Conservation (phyloP, 179 eudicot genomes). For the Vitellaria paradoxa region DNA sequence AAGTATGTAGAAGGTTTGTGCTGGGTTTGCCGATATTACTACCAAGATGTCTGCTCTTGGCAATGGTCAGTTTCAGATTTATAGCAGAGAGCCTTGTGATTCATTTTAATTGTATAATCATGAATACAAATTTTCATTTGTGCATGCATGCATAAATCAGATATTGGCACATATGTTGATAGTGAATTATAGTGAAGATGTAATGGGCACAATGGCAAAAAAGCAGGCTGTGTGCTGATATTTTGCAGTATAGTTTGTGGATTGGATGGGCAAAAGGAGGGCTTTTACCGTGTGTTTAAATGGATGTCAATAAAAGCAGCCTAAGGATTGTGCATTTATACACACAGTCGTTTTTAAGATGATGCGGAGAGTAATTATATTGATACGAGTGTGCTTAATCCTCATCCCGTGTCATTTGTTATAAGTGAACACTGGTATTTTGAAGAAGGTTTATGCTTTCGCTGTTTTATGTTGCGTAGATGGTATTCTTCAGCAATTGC, state of each 20-base stretch:
- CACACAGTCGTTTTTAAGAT: neutral
- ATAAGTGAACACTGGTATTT: neutral
- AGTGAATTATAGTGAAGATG: neutral
- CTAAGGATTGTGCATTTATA: too few relatives aligned
- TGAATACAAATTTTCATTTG: neutral
- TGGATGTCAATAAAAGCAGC: neutral
- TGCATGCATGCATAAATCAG: neutral
- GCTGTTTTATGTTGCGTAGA: neutral
- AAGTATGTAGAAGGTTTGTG: constrained; percentile 95
- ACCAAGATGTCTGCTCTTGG: constrained; percentile 99
- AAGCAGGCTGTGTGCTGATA: neutral
- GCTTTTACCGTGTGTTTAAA: neutral
- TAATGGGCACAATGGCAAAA: neutral
- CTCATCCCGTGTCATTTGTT: neutral
- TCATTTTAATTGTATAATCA: neutral
- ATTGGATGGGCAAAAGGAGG: neutral
- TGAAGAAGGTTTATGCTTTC: neutral
- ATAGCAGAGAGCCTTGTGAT: neutral
- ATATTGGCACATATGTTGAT: neutral
- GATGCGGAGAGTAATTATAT: neutral
- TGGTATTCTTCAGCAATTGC: neutral
- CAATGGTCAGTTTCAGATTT: constrained; percentile 54
- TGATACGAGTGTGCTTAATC: constrained; percentile 1
- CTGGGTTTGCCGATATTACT: constrained; percentile 97
- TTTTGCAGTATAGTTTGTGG: neutral